These are phyloP conservation scores for Aspergillus haitiensis DNA, from an alignment of 495 filamentous ascomycete species.

Conservation along the genomic window DNA sequence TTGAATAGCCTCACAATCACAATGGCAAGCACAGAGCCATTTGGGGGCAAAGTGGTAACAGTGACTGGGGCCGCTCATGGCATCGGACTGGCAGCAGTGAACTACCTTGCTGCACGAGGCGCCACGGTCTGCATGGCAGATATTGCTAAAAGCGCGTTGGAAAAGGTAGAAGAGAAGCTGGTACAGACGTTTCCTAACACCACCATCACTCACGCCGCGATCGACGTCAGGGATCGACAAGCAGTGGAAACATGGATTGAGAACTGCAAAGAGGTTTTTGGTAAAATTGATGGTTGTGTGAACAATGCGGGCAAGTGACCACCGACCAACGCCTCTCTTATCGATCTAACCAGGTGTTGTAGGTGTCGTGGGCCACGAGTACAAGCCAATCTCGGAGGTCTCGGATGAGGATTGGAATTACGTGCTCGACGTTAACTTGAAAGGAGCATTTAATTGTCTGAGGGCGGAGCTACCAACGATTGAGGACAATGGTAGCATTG, in stretches of 20 bases:
- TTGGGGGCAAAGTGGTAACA: constrained; percentile 4
- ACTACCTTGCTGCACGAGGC: neutral
- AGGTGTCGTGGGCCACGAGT: neutral
- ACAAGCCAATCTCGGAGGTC: neutral
- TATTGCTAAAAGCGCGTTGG: neutral
- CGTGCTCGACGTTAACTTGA: constrained; percentile 4
- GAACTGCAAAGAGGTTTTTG: neutral
- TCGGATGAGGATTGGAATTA: constrained; percentile 1
- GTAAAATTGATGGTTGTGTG: neutral
- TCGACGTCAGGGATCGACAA: neutral
- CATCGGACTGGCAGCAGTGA: constrained; percentile 1
- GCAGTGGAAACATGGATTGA: constrained; percentile 1
- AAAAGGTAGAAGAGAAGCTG: neutral
- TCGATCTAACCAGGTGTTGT: neutral
- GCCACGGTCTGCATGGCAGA: constrained; percentile 2
- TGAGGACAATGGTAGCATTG: neutral
- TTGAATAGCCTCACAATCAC: neutral
- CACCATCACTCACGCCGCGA: neutral
- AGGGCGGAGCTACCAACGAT: neutral
- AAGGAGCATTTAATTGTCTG: neutral
- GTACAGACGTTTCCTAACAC: neutral
- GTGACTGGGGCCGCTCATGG: constrained; percentile 4
- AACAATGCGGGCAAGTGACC: neutral
- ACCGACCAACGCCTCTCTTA: neutral
- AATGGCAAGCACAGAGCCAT: neutral